phyloP scores from a whole-genome alignment of 2,329 filamentous ascomycete genomes.

The Beauveria sp. region DNA sequence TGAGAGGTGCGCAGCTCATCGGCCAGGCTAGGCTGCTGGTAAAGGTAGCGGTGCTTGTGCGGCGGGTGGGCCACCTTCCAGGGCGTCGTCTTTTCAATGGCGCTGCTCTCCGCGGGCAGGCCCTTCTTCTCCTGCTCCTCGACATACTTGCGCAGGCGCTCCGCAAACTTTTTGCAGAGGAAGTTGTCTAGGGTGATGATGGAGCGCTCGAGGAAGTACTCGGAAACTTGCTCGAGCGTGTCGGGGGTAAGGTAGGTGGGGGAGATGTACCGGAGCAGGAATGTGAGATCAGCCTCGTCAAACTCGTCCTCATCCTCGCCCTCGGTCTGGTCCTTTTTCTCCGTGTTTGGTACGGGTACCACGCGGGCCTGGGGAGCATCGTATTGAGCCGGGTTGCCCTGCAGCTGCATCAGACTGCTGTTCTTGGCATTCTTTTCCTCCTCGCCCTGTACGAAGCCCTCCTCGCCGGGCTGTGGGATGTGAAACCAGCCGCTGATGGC shows the following conservation, averaged over 20 bases:
- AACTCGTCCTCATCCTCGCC: constrained; percentile 42
- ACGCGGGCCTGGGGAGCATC: constrained; percentile 66
- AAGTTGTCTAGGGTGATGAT: constrained; percentile 77
- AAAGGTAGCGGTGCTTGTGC: constrained; percentile 91
- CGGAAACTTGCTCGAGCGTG: constrained; percentile 72
- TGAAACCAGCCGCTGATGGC: constrained; percentile 99
- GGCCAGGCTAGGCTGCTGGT: constrained; percentile 51
- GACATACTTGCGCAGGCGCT: constrained; percentile 63
- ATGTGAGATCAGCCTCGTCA: constrained; percentile 75
- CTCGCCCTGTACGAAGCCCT: constrained; percentile 79
- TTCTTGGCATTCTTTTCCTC: constrained; percentile 84
- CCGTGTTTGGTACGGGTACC: constrained; percentile 33
- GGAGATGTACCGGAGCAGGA: constrained; percentile 81
- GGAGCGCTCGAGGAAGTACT: constrained; percentile 74
- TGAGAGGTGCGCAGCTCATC: constrained; percentile 27
- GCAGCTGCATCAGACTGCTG: constrained; percentile 86
- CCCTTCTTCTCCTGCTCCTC: constrained; percentile 51
- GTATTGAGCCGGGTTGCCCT: constrained; percentile 84
- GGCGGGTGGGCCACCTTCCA: constrained; percentile 81
- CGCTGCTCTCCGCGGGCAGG: constrained; percentile 38
- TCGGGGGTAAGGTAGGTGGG: constrained; percentile 90
- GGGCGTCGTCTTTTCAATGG: constrained; percentile 49
- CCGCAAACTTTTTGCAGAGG: constrained; percentile 68
- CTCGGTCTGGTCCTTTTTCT: constrained; percentile 21
- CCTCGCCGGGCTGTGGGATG: constrained; percentile 89